phyloP scores from a whole-genome alignment of 176 grass and related monocot genomes.

The Aegilops bicornis region DNA sequence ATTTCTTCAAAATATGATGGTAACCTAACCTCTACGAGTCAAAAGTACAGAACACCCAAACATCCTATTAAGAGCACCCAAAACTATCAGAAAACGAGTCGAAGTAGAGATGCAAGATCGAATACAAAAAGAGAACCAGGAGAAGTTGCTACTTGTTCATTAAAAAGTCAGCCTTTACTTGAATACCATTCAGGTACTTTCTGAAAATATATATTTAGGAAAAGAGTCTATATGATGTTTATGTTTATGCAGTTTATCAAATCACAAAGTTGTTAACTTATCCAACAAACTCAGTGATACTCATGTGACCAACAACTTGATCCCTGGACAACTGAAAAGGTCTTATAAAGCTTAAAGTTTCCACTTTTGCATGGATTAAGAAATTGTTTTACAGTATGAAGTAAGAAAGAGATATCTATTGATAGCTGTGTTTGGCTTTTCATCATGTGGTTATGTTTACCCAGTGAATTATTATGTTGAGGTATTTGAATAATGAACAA shows the following conservation, averaged over 20 bases:
- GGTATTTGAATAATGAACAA: not conserved
- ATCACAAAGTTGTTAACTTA: not conserved
- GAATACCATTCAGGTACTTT: not conserved
- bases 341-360: not conserved
- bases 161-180: not conserved
- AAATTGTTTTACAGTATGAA: not conserved
- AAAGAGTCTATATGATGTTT: not conserved
- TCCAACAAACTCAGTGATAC: not conserved
- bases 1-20: not conserved
- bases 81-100: not conserved
- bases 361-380: constrained; percentile 6
- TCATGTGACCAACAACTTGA: not conserved
- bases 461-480: not conserved
- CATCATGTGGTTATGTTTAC: not conserved
- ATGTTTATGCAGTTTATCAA: not conserved
- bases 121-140: not conserved
- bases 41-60: not conserved
- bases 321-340: constrained; percentile 1
- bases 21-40: too few species aligned
- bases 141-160: not conserved
- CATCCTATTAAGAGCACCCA: not conserved
- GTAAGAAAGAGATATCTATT: not conserved
- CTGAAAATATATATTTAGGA: not conserved
- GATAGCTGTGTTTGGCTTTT: not conserved
- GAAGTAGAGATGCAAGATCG: not conserved